Evolutionary conservation across 2,329 filamentous ascomycete species (phyloP), one percentile per base, ranked within the genome.

Genomic region (Fusarium sp.): DNA sequence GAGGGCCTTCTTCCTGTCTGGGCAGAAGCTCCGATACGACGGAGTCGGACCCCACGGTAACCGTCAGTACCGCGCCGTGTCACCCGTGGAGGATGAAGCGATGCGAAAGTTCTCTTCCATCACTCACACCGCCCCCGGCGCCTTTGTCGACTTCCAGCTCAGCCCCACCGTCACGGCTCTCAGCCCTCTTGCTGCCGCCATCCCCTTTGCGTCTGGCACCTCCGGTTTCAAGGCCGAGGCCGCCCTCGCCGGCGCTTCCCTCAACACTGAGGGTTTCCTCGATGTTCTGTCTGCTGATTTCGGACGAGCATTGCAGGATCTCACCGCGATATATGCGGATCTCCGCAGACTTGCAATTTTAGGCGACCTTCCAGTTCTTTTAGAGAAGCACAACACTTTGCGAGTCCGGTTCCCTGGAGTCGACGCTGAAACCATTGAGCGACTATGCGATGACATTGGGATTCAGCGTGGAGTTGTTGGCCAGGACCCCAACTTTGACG

Each of bases 381-480:
- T 98, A 62, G 90, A 94, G 76, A 88, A 89, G 41, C 86, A 88
- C 37, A 90, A 90, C 2, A 89, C 90, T 0, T 85, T 98, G 5
- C 91, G 95, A 37, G 91, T 98, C 2, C 92, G 95, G 34, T 98
- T 99, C 79, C 95, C 95, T 0, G 97, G 97, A 4, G 95, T 97
- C 71, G 96, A 98, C 78, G 91, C 91, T 1, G 90, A 92, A 18
- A 94, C 94, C 0, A 93, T 98, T 0, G 94, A 97, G 80, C 87
- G 88, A 4, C 88, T 99, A 1, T 98, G 95, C 81, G 91, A 94
- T 56, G 97, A 99, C 81, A 88, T 97, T 13, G 94, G 93, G n/a
- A 88, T 99, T 9, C 91, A 92, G 72, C 89, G 95, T 63, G 97
- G 97, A 2, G 85, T 94, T 5, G 89, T 98, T 5, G 86, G 89